These are phyloP conservation scores for Biscogniauxia marginata DNA, from an alignment of 2,329 filamentous ascomycete genomes.

Conservation along the genomic window DNA sequence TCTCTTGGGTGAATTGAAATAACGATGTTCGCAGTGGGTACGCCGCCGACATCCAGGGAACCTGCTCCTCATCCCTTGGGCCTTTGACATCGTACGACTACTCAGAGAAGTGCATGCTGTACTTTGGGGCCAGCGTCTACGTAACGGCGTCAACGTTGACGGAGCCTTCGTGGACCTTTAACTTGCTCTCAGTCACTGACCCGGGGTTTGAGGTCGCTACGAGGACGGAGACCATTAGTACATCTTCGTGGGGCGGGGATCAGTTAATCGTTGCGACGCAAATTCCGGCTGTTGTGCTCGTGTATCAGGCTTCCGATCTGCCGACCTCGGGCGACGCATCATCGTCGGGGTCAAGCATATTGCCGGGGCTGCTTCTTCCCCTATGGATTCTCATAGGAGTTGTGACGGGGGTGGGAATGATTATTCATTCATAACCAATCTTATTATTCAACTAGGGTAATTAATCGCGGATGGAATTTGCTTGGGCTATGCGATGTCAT, in stretches of 20 bases:
- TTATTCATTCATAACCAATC: neutral
- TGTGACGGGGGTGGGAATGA: neutral
- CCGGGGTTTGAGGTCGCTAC: neutral
- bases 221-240: neutral
- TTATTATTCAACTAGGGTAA: no score
- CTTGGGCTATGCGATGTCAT: no score
- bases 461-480: no score
- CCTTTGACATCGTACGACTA: neutral
- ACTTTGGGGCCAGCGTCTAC: neutral
- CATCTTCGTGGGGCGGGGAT: no score
- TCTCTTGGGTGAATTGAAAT: neutral
- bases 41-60: neutral
- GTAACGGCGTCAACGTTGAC: neutral
- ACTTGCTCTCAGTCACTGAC: neutral
- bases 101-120: neutral
- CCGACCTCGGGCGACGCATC: neutral
- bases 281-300: neutral
- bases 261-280: neutral
- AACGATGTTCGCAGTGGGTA: neutral
- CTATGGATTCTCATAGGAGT: neutral
- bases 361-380: neutral
- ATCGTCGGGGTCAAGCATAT: neutral
- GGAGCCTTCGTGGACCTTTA: neutral
- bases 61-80: neutral
- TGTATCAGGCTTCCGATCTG: neutral